phyloP scores from a whole-genome alignment of 495 filamentous ascomycete genomes.

The Pseudotulostoma volvatum region DNA sequence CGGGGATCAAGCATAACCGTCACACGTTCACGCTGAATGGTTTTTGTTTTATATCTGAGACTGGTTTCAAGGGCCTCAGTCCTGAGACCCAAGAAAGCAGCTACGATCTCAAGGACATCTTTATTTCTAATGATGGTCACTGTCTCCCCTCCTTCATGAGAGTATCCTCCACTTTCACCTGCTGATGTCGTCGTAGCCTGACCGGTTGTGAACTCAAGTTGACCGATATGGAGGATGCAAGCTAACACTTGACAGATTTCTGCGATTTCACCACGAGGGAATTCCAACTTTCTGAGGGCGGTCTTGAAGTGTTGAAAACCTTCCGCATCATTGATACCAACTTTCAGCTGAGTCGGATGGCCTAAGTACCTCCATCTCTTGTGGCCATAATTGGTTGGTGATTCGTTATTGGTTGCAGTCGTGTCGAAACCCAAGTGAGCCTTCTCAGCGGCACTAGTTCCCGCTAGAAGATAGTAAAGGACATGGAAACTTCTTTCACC shows the following conservation, averaged over 20 bases:
- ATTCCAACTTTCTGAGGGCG: constrained; percentile 81
- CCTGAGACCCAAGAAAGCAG: constrained; percentile 78
- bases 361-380: constrained; percentile 92
- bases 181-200: constrained; percentile 60
- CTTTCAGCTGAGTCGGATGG: constrained; percentile 89
- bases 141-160: constrained; percentile 79
- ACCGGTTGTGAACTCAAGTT: constrained; percentile 74
- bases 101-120: constrained; percentile 69
- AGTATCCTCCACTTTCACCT: constrained; percentile 91
- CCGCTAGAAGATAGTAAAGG: constrained; percentile 85
- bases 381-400: constrained; percentile 36
- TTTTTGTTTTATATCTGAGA: constrained; percentile 89
- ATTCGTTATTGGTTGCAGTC: constrained; percentile 26
- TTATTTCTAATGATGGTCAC: constrained; percentile 83
- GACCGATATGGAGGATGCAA: constrained; percentile 83
- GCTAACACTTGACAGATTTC: constrained; percentile 92
- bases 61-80: constrained; percentile 68
- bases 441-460: constrained; percentile 82
- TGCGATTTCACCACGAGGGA: constrained; percentile 81
- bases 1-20: constrained; percentile 92
- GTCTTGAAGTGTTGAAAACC: constrained; percentile 98
- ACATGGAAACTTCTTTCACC: constrained; percentile 94
- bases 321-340: constrained; percentile 88
- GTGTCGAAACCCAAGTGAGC: constrained; percentile 69
- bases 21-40: constrained; percentile 82